Evolutionary conservation across 1,284 basidiomycete species (phyloP).

Genomic region (Trametes sp.): DNA sequence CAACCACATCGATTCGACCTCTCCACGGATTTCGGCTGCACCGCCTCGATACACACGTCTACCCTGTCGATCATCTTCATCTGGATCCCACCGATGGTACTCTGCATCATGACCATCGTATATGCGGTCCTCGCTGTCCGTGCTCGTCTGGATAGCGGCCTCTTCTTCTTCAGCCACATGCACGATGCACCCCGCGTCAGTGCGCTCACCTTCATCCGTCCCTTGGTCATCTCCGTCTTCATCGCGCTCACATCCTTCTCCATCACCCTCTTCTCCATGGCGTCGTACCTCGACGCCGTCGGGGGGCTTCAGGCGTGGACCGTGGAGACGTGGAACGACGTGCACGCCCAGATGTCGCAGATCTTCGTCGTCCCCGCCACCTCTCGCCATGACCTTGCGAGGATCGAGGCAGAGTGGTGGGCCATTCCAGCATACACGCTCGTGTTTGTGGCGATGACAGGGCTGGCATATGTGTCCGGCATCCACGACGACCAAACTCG

Average conservation of each 20-base stretch:
- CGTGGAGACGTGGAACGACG: constrained; percentile 41
- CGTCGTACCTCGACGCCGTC: constrained; percentile 44
- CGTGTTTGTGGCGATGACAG: constrained; percentile 44
- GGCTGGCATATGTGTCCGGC: constrained; percentile 33
- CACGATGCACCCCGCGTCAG: constrained; percentile 39
- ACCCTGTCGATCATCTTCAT: constrained; percentile 59
- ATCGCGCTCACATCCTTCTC: constrained; percentile 45
- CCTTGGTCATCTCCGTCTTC: constrained; percentile 45
- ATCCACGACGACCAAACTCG: constrained; percentile 37
- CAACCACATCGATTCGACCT: constrained; percentile 79
- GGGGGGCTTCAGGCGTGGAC: constrained; percentile 44
- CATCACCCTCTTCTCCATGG: constrained; percentile 48
- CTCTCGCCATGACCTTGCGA: constrained; percentile 19
- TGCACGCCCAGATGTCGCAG: constrained; percentile 44
- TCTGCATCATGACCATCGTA: constrained; percentile 52
- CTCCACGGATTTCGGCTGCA: constrained; percentile 68
- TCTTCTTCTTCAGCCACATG: constrained; percentile 43
- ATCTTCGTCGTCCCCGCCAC: constrained; percentile 37
- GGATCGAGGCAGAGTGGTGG: constrained; percentile 51
- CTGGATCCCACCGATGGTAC: constrained; percentile 62
- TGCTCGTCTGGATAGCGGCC: constrained; percentile 39
- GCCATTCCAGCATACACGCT: constrained; percentile 47
- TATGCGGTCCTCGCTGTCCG: constrained; percentile 47
- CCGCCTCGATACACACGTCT: constrained; percentile 63
- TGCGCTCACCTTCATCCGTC: constrained; percentile 53